Evolutionary conservation across 805 yeast species (phyloP), one percentile per base, ranked within the genome.

Genomic region (Nakazawaea peltata): DNA sequence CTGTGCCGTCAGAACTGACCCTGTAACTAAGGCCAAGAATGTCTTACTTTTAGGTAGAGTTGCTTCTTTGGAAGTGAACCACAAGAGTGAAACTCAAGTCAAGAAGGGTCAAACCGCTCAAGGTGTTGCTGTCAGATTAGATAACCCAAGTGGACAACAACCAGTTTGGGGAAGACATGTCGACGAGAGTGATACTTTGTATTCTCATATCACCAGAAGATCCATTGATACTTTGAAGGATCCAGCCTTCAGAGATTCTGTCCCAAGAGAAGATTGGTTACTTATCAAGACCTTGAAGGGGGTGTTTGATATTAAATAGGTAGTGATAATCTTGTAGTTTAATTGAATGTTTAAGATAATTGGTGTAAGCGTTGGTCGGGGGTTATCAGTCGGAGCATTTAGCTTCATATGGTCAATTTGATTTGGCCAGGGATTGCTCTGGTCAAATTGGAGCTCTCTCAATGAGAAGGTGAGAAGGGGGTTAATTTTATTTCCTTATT

Each of bases 121-220:
- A 19, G 99, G 99, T 74, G 97, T 90, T 44, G 98, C 99, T 43
- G 84, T 92, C 82, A 79, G 98, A 69, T 71, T 92, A 53, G 98
- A 92, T 39, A 81, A 85, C 50, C 88, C 95, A 45, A 82, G 95
- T 29, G 70, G 82, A 40, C 90, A 84, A 45, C 95, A 87, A 64
- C 97, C 98, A 37, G 79, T 85, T 11, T 92, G 97, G 97, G 99
- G 99, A 44, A 85, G 98, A 67, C 99, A 92, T 56, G 94, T 92
- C 48, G 95, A 87, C 59, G 99, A 92, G 63, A 67, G 75, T 40
- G 99, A 92, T 59, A 70, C 74, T 30, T 67, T 92, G 54, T 92
- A 88, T 63, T 90, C 98, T n/a, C 69, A 82, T 65, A 74, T 92
- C 44, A 56, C 92, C 10, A 78, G 98, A 69, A 83, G 70, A 60